A percentile compares a stretch with the other conserved stretches of the same genome.
Conservation (phyloP, 2,329 filamentous ascomycete species). For the Mollisia scopiformis region DNA sequence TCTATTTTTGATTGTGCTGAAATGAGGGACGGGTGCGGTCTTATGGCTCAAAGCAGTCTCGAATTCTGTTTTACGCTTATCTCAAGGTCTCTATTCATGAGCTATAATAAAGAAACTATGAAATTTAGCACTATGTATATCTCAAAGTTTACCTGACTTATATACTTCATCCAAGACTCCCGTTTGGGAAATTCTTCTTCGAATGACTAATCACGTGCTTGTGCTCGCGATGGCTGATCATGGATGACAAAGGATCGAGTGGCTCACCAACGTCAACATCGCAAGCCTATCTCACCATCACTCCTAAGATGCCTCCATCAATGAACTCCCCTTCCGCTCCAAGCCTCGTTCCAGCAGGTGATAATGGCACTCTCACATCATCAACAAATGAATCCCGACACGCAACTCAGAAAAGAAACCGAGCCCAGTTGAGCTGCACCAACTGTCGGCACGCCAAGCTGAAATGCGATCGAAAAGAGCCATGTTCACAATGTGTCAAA, state of each 20-base stretch:
- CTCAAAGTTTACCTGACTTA: too few relatives aligned
- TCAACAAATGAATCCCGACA: not conserved
- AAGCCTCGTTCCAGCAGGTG: not conserved
- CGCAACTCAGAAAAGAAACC: conserved; percentile 19
- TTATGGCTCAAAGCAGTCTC: too few relatives aligned
- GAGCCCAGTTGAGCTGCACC: conserved; percentile 24
- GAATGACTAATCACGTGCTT: too few relatives aligned
- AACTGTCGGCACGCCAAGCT: conserved; percentile 27
- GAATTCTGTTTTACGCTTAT: too few relatives aligned
- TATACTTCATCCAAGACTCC: too few relatives aligned
- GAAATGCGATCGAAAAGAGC: conserved; percentile 56
- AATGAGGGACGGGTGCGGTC: too few relatives aligned
- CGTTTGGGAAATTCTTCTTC: too few relatives aligned
- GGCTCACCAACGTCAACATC: not conserved
- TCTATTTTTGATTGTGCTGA: too few relatives aligned
- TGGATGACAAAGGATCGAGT: not conserved
- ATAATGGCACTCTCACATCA: too few relatives aligned
- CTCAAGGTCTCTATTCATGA: too few relatives aligned
- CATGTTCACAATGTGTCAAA: conserved; percentile 56
- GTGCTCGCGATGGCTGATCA: not conserved
- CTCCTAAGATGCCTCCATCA: not conserved
- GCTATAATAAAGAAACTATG: too few relatives aligned
- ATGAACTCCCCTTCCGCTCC: not conserved
- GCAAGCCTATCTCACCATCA: not conserved
- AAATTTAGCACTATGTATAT: too few relatives aligned